Conservation (phyloP, 768 basidiomycete species). For the Boletus reticuloceps region DNA sequence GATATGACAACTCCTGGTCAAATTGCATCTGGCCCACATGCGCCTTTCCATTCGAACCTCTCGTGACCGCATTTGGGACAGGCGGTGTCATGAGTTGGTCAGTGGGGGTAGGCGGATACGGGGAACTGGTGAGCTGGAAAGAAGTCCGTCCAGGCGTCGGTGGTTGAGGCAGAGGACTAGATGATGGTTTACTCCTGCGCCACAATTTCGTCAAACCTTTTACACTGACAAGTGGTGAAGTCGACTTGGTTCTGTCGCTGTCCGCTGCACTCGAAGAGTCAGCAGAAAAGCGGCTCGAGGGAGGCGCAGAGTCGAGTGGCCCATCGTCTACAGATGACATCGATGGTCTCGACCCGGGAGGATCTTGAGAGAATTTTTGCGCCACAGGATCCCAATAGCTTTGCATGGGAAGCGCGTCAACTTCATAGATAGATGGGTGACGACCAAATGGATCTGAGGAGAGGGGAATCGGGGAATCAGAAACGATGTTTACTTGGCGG, state of each 20-base stretch:
- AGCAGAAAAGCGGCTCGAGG: conserved; percentile 71
- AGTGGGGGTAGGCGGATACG: conserved; percentile 35
- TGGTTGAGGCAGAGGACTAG: conserved; percentile 36
- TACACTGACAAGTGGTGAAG: conserved; percentile 63
- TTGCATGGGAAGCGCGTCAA: conserved; percentile 29
- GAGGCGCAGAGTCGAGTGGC: conserved; percentile 21
- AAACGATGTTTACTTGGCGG: conserved; percentile 18
- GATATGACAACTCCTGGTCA: conserved; percentile 61
- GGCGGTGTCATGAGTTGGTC: conserved; percentile 25
- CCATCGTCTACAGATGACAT: conserved; percentile 24
- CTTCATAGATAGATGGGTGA: conserved; percentile 51
- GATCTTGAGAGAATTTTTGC: conserved; percentile 22
- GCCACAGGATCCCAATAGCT: conserved; percentile 44
- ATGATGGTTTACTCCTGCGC: conserved; percentile 61
- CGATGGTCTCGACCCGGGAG: conserved; percentile 21
- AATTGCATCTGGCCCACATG: conserved; percentile 54
- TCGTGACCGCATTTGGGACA: conserved; percentile 22
- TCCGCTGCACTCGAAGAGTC: conserved; percentile 53
- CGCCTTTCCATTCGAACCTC: conserved; percentile 22
- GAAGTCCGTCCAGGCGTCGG: conserved; percentile 39
- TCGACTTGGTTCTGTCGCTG: conserved; percentile 29
- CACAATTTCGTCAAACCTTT: conserved; percentile 74
- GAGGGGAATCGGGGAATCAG: conserved; percentile 69
- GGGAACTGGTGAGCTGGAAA: conserved; percentile 23
- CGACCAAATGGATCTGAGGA: conserved; percentile 83